These are phyloP conservation scores for Daldinia childiae DNA, from an alignment of 495 filamentous ascomycete species.

Conservation along the genomic window DNA sequence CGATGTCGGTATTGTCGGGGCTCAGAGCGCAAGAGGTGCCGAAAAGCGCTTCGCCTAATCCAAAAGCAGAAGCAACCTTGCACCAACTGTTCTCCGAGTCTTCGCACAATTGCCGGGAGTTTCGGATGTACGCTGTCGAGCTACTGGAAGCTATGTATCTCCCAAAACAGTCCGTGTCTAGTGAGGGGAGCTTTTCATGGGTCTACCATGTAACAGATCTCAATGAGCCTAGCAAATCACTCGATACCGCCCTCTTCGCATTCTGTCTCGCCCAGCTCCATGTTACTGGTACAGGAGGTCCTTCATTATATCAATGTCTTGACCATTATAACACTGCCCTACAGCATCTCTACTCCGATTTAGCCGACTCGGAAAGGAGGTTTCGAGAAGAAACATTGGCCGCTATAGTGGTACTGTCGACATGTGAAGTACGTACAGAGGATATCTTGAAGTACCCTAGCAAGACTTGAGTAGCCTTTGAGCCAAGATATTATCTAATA, in stretches of 20 bases:
- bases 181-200: slow-evolving; percentile 27
- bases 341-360: slow-evolving; percentile 23
- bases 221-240: slow-evolving; percentile 9
- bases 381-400: slow-evolving; percentile 29
- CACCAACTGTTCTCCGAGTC: slow-evolving; percentile 24
- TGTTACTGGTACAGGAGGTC: slow-evolving; percentile 17
- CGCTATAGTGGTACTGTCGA: slow-evolving; percentile 27
- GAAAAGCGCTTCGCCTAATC: slow-evolving; percentile 3
- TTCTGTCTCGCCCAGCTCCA: slow-evolving; percentile 31
- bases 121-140: slow-evolving; percentile 24
- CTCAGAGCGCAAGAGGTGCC: slow-evolving; percentile 9
- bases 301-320: slow-evolving; percentile 29
- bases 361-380: slow-evolving; percentile 20
- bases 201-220: slow-evolving; percentile 21
- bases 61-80: slow-evolving; percentile 14
- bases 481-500: background rate
- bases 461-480: background rate
- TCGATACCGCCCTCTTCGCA: slow-evolving; percentile 29
- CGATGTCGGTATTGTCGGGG: slow-evolving; percentile 24
- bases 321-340: slow-evolving; percentile 31
- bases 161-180: slow-evolving; percentile 10
- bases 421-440: slow-evolving; percentile 23
- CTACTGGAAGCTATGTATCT: slow-evolving; percentile 25
- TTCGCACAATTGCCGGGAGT: background rate
- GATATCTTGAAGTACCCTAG: background rate